Conservation (phyloP, 306 rosid genomes). For the Gastrolobium bilobum region DNA sequence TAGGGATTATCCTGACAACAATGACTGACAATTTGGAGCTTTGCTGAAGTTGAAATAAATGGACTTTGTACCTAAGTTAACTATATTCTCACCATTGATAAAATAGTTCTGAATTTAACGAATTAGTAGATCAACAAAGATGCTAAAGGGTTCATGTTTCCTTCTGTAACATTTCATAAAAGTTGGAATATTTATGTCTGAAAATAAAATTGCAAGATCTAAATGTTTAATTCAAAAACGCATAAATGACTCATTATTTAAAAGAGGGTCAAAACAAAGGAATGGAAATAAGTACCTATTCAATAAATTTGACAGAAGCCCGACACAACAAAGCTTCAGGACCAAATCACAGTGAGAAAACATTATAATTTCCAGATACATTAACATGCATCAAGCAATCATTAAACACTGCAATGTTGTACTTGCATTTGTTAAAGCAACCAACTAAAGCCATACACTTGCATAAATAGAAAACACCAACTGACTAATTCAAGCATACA, state of each 20-base stretch:
- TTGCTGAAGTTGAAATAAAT: neutral
- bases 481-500: slow-evolving; percentile 10
- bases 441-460: neutral
- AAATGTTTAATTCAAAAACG: neutral
- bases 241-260: neutral
- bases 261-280: neutral
- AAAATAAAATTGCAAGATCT: neutral
- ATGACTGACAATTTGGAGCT: too few species aligned
- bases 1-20: too few species aligned
- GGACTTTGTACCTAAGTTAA: neutral
- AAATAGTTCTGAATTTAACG: slow-evolving; percentile 9
- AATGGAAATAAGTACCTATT: neutral
- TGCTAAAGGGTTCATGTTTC: too few species aligned
- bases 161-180: neutral
- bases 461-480: neutral
- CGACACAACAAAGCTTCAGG: neutral
- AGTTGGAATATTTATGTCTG: neutral
- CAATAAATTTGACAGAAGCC: slow-evolving; percentile 4
- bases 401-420: neutral
- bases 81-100: neutral
- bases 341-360: slow-evolving; percentile 2
- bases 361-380: slow-evolving; percentile 7
- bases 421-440: neutral
- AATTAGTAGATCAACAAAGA: neutral
- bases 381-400: neutral